Evolutionary conservation across 2,329 filamentous ascomycete species (phyloP).

Genomic region (Trichophyton schoenleinii): DNA sequence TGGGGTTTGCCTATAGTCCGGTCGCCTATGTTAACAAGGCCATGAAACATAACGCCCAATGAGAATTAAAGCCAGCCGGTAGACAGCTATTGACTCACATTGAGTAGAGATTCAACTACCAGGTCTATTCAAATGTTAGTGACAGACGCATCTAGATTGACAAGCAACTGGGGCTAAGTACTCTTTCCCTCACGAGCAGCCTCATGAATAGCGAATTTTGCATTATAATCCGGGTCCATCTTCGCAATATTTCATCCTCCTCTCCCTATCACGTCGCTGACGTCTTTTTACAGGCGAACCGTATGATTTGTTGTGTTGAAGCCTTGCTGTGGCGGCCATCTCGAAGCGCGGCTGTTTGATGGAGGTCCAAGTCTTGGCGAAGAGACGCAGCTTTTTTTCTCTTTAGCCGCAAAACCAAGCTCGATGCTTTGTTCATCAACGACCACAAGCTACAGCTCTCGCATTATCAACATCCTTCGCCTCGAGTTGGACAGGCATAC

Average conservation of each 20-base stretch:
- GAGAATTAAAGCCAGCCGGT: slow-evolving; percentile 8
- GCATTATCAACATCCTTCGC: background rate
- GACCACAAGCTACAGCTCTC: background rate
- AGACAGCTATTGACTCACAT: slow-evolving; percentile 38
- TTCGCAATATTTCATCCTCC: background rate
- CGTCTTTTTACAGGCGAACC: background rate
- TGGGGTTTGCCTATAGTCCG: slow-evolving; percentile 56
- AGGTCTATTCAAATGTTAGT: slow-evolving; percentile 40
- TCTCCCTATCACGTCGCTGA: background rate
- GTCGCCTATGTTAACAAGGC: background rate
- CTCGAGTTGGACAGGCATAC: background rate
- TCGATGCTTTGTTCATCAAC: background rate
- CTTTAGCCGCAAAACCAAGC: background rate
- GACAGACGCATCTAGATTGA: slow-evolving; percentile 6
- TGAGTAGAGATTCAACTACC: slow-evolving; percentile 61
- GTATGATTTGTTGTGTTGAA: background rate
- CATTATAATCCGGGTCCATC: slow-evolving; percentile 34
- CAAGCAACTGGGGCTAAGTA: slow-evolving; percentile 32
- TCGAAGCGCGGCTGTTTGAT: background rate
- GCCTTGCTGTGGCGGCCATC: background rate
- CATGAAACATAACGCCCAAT: slow-evolving; percentile 2
- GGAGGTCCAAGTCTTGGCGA: background rate
- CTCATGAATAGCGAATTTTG: slow-evolving; percentile 74
- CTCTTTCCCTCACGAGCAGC: slow-evolving; percentile 75
- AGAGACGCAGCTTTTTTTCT: background rate